Percentiles rank a stretch among this genome's conserved stretches.
Conservation (phyloP, 345 rosid genomes). For the Ailanthus altissimus region DNA sequence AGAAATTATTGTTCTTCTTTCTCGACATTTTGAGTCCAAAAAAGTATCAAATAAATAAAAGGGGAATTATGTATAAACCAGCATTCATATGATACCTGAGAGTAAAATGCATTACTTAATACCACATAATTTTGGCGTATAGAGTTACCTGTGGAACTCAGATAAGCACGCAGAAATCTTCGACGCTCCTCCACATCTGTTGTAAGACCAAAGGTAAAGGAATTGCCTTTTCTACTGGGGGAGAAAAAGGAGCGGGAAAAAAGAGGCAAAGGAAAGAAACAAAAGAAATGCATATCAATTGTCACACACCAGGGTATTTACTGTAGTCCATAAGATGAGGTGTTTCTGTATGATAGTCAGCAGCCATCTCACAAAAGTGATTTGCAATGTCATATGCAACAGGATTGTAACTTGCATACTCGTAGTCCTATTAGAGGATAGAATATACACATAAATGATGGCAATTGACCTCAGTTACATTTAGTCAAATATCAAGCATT, state of each 20-base stretch:
- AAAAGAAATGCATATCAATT: not conserved
- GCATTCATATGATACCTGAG: not conserved
- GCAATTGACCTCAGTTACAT: not conserved
- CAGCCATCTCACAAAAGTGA: constrained; percentile 97
- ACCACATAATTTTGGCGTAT: not conserved
- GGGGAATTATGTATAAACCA: not conserved
- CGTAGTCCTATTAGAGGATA: constrained; percentile 71
- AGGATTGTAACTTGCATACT: constrained; percentile 87
- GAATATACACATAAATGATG: not conserved
- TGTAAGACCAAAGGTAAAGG: constrained; percentile 16
- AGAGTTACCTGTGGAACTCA: constrained; percentile 62
- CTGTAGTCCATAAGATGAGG: constrained; percentile 81
- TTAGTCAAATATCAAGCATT: constrained; percentile 5
- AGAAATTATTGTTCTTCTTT: not conserved
- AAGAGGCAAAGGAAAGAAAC: not conserved
- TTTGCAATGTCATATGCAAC: constrained; percentile 90
- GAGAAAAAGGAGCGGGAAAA: not conserved
- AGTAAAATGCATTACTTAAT: not conserved
- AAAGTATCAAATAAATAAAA: not conserved
- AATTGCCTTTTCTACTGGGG: not conserved
- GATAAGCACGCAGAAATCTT: constrained; percentile 55
- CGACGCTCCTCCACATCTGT: constrained; percentile 74
- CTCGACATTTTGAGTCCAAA: not conserved
- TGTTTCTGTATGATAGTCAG: constrained; percentile 80
- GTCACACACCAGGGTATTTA: constrained; percentile 76